phyloP scores from a whole-genome alignment of 768 basidiomycete species.

The Leucocoprinus leucothites region DNA sequence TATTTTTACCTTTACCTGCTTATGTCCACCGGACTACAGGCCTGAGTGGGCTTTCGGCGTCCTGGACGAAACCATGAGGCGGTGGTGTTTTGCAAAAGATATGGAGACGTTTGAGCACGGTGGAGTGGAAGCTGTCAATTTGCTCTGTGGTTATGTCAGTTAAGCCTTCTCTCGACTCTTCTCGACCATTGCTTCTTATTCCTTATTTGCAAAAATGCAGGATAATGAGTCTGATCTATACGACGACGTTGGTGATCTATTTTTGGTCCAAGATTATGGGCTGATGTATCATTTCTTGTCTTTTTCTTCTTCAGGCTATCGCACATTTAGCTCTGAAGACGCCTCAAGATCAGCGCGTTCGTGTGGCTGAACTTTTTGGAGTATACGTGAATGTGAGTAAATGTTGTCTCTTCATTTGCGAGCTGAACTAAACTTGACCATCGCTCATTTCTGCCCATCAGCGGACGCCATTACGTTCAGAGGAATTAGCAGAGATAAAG shows the following conservation, averaged over 20 bases:
- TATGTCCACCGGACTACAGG: background rate
- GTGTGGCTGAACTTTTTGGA: slow-evolving; percentile 50
- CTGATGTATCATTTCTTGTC: background rate
- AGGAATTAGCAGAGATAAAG: slow-evolving; percentile 48
- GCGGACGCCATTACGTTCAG: slow-evolving; percentile 51
- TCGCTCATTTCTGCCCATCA: slow-evolving; percentile 21
- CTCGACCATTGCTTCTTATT: slow-evolving; percentile 1
- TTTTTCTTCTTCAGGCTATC: slow-evolving; percentile 45
- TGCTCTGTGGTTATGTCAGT: slow-evolving; percentile 57
- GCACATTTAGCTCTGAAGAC: slow-evolving; percentile 57
- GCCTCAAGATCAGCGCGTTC: slow-evolving; percentile 52
- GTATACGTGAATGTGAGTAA: slow-evolving; percentile 57
- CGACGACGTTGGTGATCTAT: slow-evolving; percentile 50
- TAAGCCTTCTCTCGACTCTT: background rate
- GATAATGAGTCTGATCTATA: slow-evolving; percentile 52
- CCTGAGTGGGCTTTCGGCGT: slow-evolving; percentile 47
- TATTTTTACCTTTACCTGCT: background rate
- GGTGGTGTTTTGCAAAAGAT: slow-evolving; percentile 66
- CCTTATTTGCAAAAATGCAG: slow-evolving; percentile 25
- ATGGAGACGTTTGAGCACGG: slow-evolving; percentile 66
- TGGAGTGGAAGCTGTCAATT: slow-evolving; percentile 52
- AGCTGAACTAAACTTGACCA: background rate
- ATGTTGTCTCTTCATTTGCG: background rate
- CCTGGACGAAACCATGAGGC: slow-evolving; percentile 59
- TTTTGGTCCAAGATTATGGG: background rate